Conservation (phyloP, 2,329 filamentous ascomycete genomes). For the Colletotrichum simmondsii region DNA sequence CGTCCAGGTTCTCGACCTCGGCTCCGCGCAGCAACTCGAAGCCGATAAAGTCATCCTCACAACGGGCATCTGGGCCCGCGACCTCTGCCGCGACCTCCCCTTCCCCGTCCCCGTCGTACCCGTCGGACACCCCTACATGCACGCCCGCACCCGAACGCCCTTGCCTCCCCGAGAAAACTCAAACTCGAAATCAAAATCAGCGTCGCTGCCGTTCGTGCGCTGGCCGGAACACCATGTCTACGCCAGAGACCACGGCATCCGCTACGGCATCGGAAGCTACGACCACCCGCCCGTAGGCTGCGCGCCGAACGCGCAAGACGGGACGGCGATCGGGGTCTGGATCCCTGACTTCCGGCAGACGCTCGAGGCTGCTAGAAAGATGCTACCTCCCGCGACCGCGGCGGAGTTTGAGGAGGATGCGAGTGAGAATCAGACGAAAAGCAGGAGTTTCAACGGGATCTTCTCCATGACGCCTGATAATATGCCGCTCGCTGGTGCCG, state of each 20-base stretch:
- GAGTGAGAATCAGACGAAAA: too few species aligned
- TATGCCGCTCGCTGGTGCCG: slow-evolving; percentile 38
- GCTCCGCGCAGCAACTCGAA: background rate
- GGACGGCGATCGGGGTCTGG: slow-evolving; percentile 15
- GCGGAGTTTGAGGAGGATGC: background rate
- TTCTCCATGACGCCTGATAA: slow-evolving; percentile 28
- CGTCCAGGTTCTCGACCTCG: background rate
- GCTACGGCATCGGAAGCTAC: slow-evolving; percentile 20
- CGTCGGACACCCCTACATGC: slow-evolving; percentile 19
- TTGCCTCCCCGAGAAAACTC: background rate
- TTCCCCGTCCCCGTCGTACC: slow-evolving; percentile 20
- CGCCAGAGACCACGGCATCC: slow-evolving; percentile 8
- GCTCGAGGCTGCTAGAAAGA: background rate
- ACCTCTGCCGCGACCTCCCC: background rate
- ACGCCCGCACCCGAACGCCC: background rate
- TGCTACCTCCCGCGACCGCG: background rate
- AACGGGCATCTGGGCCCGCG: slow-evolving; percentile 18
- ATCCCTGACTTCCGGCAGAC: slow-evolving; percentile 3
- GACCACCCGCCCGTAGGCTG: slow-evolving; percentile 10
- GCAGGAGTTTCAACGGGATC: slow-evolving; percentile 17
- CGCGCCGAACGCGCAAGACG: background rate
- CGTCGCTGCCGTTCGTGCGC: slow-evolving; percentile 8
- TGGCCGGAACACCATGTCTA: slow-evolving; percentile 28
- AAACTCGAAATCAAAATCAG: background rate
- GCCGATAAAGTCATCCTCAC: slow-evolving; percentile 12